These are phyloP conservation scores for Hortaea werneckii DNA, from an alignment of 2,329 filamentous ascomycete species.

Conservation along the genomic window DNA sequence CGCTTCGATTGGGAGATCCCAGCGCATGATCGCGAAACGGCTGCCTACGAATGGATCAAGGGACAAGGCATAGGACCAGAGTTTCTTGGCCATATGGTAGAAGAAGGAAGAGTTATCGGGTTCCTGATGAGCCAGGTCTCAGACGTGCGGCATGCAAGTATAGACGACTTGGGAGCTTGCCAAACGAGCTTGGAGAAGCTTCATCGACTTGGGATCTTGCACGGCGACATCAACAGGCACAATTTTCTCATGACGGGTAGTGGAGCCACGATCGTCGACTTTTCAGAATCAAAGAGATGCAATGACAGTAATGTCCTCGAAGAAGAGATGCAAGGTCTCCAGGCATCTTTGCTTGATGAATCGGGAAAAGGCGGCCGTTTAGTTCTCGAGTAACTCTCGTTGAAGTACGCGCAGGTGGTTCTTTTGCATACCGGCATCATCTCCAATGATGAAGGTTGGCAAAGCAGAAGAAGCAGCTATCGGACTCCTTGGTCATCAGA, in stretches of 20 bases:
- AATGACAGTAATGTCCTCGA: constrained; percentile 8
- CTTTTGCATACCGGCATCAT: too few species aligned
- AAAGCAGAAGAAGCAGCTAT: too few species aligned
- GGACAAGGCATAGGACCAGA: constrained; percentile 26
- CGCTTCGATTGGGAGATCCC: constrained; percentile 30
- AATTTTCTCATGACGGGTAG: constrained; percentile 27
- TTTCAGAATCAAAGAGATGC: constrained; percentile 19
- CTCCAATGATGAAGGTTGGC: too few species aligned
- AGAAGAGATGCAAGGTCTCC: constrained; percentile 3
- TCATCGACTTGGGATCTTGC: constrained; percentile 27
- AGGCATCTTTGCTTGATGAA: constrained; percentile 2
- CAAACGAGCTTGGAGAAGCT: constrained; percentile 18
- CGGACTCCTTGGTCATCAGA: too few species aligned
- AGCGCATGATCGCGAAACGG: constrained; percentile 28
- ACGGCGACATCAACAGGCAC: constrained; percentile 30
- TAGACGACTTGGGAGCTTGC: constrained; percentile 23
- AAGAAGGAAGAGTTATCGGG: constrained; percentile 31
- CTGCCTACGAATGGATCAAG: constrained; percentile 29
- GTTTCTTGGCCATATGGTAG: constrained; percentile 32
- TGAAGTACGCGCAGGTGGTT: too few species aligned
- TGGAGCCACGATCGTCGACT: constrained; percentile 24
- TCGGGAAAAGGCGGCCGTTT: constrained; percentile 3
- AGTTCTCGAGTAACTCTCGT: too few species aligned
- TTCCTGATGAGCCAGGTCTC: constrained; percentile 27
- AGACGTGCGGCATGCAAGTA: constrained; percentile 16